Conservation (phyloP, 371 early-diverging fungal genomes). For the Massospora cicadina region DNA sequence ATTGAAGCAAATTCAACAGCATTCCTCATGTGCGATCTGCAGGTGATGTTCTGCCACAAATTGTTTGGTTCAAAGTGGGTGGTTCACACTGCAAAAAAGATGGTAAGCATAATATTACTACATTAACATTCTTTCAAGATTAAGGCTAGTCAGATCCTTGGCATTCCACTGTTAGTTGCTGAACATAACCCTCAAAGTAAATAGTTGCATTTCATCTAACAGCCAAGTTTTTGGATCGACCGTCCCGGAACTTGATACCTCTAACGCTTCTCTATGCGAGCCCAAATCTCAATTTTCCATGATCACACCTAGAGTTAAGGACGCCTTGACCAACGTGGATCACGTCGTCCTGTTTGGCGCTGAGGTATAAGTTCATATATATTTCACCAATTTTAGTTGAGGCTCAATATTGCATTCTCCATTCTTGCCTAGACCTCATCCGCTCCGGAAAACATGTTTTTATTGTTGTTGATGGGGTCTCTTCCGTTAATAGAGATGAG, state of each 20-base stretch:
- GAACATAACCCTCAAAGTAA: background rate
- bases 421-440: conserved; percentile 77
- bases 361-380: conserved; percentile 33
- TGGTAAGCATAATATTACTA: background rate
- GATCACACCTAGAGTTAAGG: conserved; percentile 46
- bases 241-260: conserved; percentile 53
- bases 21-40: background rate
- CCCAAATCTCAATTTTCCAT: conserved; percentile 86
- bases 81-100: background rate
- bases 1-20: background rate
- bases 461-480: conserved; percentile 80
- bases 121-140: background rate
- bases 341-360: conserved; percentile 81
- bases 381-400: conserved; percentile 14
- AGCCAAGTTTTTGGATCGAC: conserved; percentile 58
- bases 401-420: conserved; percentile 87
- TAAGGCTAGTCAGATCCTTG: background rate
- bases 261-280: conserved; percentile 27
- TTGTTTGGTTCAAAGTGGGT: background rate
- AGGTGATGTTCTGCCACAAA: background rate
- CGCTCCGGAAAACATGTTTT: conserved; percentile 57
- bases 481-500: conserved; percentile 69
- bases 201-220: background rate
- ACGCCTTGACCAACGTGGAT: conserved; percentile 31
- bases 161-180: background rate